Evolutionary conservation across 352 stramenopile genomes (phyloP).

Genomic region (Phytophthora foliorum): DNA sequence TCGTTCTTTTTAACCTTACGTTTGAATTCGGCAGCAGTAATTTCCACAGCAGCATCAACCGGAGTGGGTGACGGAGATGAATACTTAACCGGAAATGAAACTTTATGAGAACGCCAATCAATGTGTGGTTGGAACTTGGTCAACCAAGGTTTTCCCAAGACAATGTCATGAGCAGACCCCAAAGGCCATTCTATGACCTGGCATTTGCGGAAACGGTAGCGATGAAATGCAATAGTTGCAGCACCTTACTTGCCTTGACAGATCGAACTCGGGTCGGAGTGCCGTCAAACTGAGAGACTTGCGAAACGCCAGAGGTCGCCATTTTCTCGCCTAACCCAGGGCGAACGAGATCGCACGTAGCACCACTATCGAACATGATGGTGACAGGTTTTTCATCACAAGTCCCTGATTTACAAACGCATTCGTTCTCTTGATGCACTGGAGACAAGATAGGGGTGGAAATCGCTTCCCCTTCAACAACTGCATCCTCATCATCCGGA

Average conservation of each 20-base stretch:
- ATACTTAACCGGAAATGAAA: no score
- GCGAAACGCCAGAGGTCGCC: constrained; percentile 2
- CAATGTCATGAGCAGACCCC: not conserved
- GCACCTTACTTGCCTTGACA: constrained; percentile 4
- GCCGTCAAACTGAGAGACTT: constrained; percentile 19
- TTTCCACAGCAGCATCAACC: no score
- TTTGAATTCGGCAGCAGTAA: no score
- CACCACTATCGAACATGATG: constrained; percentile 29
- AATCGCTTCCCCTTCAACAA: not conserved
- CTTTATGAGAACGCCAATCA: no score
- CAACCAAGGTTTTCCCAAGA: no score
- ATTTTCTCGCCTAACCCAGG: constrained; percentile 13
- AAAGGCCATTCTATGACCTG: not conserved
- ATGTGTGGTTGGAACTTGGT: no score
- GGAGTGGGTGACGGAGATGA: no score
- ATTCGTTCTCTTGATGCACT: constrained; percentile 11
- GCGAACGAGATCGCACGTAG: constrained; percentile 25
- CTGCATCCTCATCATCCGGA: not conserved
- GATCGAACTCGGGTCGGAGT: not conserved
- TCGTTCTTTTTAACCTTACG: no score
- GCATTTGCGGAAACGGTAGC: not conserved
- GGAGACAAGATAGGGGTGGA: not conserved
- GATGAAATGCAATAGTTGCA: not conserved
- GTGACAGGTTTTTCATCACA: constrained; percentile 7
- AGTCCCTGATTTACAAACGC: constrained; percentile 12